Evolutionary conservation across 805 yeast genomes (phyloP), one percentile per base, ranked within the genome.

Genomic region (Suhomyces tanzawaensis): DNA sequence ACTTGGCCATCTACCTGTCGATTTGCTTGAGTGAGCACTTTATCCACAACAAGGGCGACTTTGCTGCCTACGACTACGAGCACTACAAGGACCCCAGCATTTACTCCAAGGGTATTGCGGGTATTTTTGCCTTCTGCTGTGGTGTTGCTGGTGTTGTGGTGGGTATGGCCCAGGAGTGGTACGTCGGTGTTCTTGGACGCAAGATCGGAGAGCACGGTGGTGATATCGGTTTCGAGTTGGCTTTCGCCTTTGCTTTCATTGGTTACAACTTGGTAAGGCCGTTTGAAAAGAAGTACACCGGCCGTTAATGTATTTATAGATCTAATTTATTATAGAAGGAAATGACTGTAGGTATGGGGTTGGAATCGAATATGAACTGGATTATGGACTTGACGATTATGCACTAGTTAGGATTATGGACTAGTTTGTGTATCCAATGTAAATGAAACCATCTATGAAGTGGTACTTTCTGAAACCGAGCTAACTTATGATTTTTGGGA

Each of bases 101-200:
- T 37, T 70, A 83, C 46, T 95, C 95, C 29, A 62, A 81, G 27
- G 96, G 96, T 39, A 50, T 63, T 36, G 95, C 96, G 1, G 95
- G 95, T 46, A 61, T 77, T 13, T 61, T 79, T 48, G 96, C 85
- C 3, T 81, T 89, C 70, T 74, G 85, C 60, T 77, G 82, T 48
- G 96, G 95, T 59, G 82, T 74, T 32, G 90, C 83, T 22, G 96
- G 96, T 61, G 86, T 81, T 26, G 95, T 80, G 8, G 41, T 86
- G 33, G 96, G 97, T 49, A 88, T 90, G 95, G 70, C 72, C 56
- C 95, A 88, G 68, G 75, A 76, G 4, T 90, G 95, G 87, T 90
- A 82, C 70, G 58, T 58, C 13, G 96, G 96, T 52, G 82, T 76
- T 31, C 53, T 86, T 50, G 89, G 79, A 28, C 57, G 54, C 25